These are phyloP conservation scores for Ceratobasidium sp. DNA, from an alignment of 1,284 basidiomycete species.

Conservation along the genomic window DNA sequence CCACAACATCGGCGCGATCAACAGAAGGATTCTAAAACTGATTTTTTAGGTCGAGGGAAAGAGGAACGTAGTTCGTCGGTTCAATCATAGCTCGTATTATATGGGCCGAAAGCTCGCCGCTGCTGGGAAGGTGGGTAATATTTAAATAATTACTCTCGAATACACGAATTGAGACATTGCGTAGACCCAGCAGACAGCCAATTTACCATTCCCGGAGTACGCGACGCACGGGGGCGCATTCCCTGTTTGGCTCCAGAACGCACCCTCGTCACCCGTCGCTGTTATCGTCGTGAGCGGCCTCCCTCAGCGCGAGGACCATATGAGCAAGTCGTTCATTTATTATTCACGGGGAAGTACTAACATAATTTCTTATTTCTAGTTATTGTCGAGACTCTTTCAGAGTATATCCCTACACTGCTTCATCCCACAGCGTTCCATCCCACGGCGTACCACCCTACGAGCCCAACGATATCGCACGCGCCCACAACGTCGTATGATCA, in stretches of 20 bases:
- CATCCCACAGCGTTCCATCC: slow-evolving; percentile 6
- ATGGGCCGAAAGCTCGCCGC: slow-evolving; percentile 54
- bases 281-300: slow-evolving; percentile 59
- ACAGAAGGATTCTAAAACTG: too few relatives aligned
- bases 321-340: slow-evolving; percentile 50
- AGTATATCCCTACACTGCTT: slow-evolving; percentile 46
- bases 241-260: slow-evolving; percentile 56
- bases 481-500: too few relatives aligned
- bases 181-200: slow-evolving; percentile 36
- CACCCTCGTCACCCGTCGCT: slow-evolving; percentile 55
- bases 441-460: neutral
- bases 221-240: slow-evolving; percentile 57
- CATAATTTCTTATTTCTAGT: slow-evolving; percentile 43
- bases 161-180: neutral
- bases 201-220: slow-evolving; percentile 47
- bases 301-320: slow-evolving; percentile 58
- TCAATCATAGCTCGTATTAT: slow-evolving; percentile 55
- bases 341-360: too few relatives aligned
- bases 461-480: too few relatives aligned
- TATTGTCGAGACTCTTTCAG: slow-evolving; percentile 47
- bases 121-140: slow-evolving; percentile 36
- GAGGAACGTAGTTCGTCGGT: slow-evolving; percentile 55
- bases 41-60: slow-evolving; percentile 54
- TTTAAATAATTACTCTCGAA: neutral
- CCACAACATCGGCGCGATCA: too few relatives aligned